Conservation (phyloP, 805 yeast genomes). For the Komagataella pastoris region DNA sequence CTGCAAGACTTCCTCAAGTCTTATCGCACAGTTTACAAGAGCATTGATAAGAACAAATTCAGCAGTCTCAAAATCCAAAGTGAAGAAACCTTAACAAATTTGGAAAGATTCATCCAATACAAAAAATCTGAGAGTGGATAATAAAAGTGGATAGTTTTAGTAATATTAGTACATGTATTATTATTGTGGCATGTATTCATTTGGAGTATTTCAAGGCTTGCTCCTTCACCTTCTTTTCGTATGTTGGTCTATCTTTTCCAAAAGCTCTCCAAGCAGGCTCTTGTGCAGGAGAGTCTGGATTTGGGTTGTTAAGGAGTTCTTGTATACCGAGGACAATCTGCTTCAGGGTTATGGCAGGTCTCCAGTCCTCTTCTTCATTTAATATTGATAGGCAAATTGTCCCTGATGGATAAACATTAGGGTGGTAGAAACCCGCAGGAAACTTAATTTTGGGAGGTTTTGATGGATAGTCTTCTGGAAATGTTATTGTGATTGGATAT, state of each 20-base stretch:
- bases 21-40: constrained; percentile 41
- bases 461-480: constrained; percentile 89
- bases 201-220: constrained; percentile 65
- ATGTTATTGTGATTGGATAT: constrained; percentile 68
- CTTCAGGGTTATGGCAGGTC: constrained; percentile 88
- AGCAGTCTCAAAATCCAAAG: constrained; percentile 45
- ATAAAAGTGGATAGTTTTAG: not conserved
- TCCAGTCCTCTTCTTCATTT: constrained; percentile 95
- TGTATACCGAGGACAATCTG: constrained; percentile 88
- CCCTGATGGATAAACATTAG: constrained; percentile 95
- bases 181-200: not conserved
- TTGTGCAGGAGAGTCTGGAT: constrained; percentile 94
- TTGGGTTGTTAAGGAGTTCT: constrained; percentile 80
- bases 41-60: constrained; percentile 52
- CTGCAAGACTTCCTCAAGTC: constrained; percentile 30
- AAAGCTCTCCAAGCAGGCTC: constrained; percentile 92
- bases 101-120: constrained; percentile 68
- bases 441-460: constrained; percentile 93
- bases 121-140: constrained; percentile 34
- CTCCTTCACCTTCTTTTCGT: constrained; percentile 65
- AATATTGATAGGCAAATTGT: constrained; percentile 87
- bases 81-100: constrained; percentile 52
- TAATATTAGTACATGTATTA: not conserved
- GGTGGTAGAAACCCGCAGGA: constrained; percentile 87
- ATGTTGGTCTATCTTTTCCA: constrained; percentile 49